phyloP scores from a whole-genome alignment of 129 eudicot genomes.

The Arctium lappa region DNA sequence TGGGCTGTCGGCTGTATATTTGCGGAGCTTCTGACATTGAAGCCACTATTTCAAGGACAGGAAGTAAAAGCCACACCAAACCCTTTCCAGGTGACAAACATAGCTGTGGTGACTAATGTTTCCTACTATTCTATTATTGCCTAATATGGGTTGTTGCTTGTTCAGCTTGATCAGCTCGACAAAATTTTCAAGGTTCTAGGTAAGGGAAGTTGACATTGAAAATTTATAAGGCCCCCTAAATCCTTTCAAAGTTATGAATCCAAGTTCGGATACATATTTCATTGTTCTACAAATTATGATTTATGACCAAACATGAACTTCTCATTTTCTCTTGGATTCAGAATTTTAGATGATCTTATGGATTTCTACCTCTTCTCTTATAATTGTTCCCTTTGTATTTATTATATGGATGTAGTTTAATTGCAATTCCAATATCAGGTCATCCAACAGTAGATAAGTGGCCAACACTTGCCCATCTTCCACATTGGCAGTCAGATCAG shows the following conservation, averaged over 20 bases:
- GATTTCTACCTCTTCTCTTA: neutral
- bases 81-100: conserved; percentile 70
- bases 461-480: conserved; percentile 91
- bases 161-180: conserved; percentile 95
- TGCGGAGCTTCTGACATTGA: conserved; percentile 94
- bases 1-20: conserved; percentile 99
- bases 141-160: conserved; percentile 25
- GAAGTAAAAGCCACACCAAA: conserved; percentile 94
- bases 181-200: conserved; percentile 96
- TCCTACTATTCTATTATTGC: neutral
- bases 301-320: neutral
- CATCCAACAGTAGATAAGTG: conserved; percentile 95
- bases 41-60: conserved; percentile 98
- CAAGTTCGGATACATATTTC: neutral
- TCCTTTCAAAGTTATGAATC: conserved; percentile 4
- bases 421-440: conserved; percentile 39
- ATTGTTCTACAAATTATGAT: conserved; percentile 7
- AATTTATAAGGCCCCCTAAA: neutral
- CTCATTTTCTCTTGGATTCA: neutral
- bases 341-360: neutral
- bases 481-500: conserved; percentile 84
- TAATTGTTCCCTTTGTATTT: neutral
- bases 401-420: conserved; percentile 5
- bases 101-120: neutral
- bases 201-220: conserved; percentile 22